Evolutionary conservation across 2,329 filamentous ascomycete genomes (phyloP).

Genomic region (Fusarium odoratissimum): DNA sequence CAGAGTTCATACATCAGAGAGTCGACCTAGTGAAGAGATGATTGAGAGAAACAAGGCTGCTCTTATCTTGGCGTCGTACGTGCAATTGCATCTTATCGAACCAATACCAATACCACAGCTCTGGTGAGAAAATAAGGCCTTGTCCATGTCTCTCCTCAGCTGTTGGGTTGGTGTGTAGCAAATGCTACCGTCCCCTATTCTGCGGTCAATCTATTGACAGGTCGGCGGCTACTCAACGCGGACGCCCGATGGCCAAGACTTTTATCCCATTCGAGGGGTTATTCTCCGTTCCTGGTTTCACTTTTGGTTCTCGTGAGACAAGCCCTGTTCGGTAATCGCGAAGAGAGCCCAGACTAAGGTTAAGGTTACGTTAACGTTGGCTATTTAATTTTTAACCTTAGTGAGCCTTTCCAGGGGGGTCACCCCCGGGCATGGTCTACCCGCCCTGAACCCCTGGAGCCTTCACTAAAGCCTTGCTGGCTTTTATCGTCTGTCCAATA

Average conservation of each 20-base stretch:
- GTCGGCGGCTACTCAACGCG: constrained; percentile 4
- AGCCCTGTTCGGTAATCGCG: constrained; percentile 28
- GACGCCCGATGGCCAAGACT: background rate
- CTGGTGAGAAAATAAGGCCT: background rate
- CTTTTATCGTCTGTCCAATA: background rate
- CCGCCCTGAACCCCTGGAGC: constrained; percentile 3
- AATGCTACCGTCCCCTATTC: constrained; percentile 15
- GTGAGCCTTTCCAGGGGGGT: background rate
- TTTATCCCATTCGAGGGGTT: constrained; percentile 23
- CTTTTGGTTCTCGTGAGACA: constrained; percentile 18
- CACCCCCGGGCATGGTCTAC: background rate
- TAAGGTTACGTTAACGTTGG: constrained; percentile 9
- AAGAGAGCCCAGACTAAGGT: constrained; percentile 1
- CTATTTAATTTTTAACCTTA: constrained; percentile 17
- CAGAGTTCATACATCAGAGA: background rate
- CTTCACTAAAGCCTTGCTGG: background rate
- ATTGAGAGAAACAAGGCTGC: background rate
- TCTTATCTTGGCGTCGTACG: constrained; percentile 25
- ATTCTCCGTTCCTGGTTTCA: constrained; percentile 27
- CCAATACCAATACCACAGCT: background rate
- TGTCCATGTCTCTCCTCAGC: background rate
- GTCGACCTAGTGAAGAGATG: background rate
- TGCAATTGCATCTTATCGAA: constrained; percentile 1
- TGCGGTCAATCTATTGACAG: background rate
- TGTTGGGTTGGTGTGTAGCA: background rate